Evolutionary conservation across 2,329 filamentous ascomycete genomes (phyloP).

Genomic region (Aspergillus sojae): DNA sequence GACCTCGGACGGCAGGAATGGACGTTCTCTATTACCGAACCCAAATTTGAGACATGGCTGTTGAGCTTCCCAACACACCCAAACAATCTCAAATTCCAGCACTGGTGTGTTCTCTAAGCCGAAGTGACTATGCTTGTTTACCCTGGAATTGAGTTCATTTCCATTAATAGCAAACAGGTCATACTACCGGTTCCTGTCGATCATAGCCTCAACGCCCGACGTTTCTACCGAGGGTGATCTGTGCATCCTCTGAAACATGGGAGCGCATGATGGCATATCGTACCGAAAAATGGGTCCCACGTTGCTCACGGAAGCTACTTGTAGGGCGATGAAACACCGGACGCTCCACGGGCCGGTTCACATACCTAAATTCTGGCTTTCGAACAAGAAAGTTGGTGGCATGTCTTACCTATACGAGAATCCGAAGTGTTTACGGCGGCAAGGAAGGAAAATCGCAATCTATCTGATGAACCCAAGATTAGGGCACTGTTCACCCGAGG

Average conservation of each 20-base stretch:
- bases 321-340: not conserved
- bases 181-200: not conserved
- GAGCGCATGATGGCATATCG: not conserved
- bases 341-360: not conserved
- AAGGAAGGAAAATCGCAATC: not conserved
- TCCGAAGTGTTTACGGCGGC: not conserved
- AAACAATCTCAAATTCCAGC: not conserved
- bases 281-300: not conserved
- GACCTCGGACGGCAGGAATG: not conserved
- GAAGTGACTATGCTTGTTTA: not conserved
- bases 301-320: not conserved
- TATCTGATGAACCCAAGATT: not conserved
- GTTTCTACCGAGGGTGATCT: not conserved
- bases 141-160: not conserved
- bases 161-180: not conserved
- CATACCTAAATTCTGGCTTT: not conserved
- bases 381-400: not conserved
- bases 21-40: not conserved
- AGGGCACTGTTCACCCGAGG: not conserved
- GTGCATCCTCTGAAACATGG: not conserved
- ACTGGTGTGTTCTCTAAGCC: too few species aligned
- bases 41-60: constrained; percentile 1
- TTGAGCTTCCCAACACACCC: not conserved
- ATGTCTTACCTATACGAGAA: not conserved
- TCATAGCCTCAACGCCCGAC: not conserved